phyloP scores from a whole-genome alignment of 2,329 filamentous ascomycete species.

The Verticillium isaacii region DNA sequence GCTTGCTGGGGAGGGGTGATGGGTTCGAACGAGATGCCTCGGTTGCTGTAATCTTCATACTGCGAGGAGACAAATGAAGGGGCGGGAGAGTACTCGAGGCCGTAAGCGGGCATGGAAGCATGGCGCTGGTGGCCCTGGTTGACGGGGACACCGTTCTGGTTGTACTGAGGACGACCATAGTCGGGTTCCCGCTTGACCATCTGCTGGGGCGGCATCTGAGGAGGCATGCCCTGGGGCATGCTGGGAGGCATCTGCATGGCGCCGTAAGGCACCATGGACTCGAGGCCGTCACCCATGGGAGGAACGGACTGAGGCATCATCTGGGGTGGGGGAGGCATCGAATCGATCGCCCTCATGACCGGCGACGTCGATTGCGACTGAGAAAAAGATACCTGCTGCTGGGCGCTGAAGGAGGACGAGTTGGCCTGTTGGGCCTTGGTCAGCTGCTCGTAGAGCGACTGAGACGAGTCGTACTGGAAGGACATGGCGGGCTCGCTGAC shows the following conservation, averaged over 20 bases:
- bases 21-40: conserved; percentile 93
- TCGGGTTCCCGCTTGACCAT: conserved; percentile 87
- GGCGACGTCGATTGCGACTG: conserved; percentile 83
- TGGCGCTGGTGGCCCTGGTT: conserved; percentile 83
- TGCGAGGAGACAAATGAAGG: conserved; percentile 98
- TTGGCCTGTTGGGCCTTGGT: conserved; percentile 99
- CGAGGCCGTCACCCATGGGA: conserved; percentile 59
- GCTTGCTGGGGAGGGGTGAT: conserved; percentile 93
- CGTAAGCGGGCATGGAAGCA: conserved; percentile 96
- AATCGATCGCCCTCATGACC: conserved; percentile 83
- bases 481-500: conserved; percentile 96
- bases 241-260: conserved; percentile 65
- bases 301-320: conserved; percentile 63
- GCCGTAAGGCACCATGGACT: conserved; percentile 67
- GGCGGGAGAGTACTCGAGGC: conserved; percentile 92
- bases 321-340: conserved; percentile 86
- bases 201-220: conserved; percentile 36
- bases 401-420: conserved; percentile 90
- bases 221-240: conserved; percentile 43
- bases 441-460: conserved; percentile 98
- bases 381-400: conserved; percentile 60
- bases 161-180: conserved; percentile 77
- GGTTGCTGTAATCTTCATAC: conserved; percentile 96
- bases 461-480: conserved; percentile 98
- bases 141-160: conserved; percentile 84